Evolutionary conservation across 345 rosid genomes (phyloP).

Genomic region (Kandelia obovata): DNA sequence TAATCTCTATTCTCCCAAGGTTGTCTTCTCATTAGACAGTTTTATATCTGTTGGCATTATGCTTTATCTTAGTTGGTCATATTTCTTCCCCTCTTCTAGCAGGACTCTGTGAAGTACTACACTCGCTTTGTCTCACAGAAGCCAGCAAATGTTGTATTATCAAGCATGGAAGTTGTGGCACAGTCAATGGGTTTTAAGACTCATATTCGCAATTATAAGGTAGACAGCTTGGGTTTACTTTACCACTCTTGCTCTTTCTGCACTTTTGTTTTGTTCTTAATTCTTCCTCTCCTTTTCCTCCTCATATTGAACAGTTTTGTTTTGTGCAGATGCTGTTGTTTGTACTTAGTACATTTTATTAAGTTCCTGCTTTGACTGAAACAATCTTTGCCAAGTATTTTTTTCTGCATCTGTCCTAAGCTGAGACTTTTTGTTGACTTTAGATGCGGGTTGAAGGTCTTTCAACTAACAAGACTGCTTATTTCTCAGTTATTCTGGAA

Average conservation of each 20-base stretch:
- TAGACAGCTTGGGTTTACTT: constrained; percentile 17
- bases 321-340: neutral
- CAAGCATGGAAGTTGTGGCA: constrained; percentile 97
- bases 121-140: constrained; percentile 79
- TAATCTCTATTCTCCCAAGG: too few species aligned
- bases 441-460: constrained; percentile 99
- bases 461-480: constrained; percentile 58
- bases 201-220: constrained; percentile 93
- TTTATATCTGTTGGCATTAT: too few species aligned
- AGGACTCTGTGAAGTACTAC: constrained; percentile 80
- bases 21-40: too few species aligned
- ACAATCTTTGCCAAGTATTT: neutral
- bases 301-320: neutral
- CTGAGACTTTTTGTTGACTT: constrained; percentile 14
- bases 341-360: neutral
- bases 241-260: neutral
- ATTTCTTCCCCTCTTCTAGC: constrained; percentile 13
- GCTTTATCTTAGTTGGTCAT: neutral
- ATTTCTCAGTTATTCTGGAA: constrained; percentile 77
- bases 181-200: constrained; percentile 99
- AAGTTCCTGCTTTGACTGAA: neutral
- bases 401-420: constrained; percentile 1
- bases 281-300: neutral
- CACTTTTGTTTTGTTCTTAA: neutral
- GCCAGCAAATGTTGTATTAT: constrained; percentile 83